phyloP scores from a whole-genome alignment of 257 asterid genomes.

The Solanum medicagineum region DNA sequence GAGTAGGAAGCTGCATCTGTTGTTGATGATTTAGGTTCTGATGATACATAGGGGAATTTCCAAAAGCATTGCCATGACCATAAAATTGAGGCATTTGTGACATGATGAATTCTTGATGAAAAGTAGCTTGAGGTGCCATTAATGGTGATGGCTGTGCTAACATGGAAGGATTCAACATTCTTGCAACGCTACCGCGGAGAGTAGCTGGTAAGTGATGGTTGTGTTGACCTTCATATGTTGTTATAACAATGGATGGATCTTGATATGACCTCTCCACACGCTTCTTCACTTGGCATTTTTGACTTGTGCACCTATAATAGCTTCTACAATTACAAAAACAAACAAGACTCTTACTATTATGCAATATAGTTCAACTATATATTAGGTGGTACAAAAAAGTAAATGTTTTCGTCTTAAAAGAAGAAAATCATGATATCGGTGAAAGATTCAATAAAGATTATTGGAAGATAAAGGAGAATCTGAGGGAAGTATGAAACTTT shows the following conservation, averaged over 20 bases:
- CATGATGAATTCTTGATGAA: slow-evolving; percentile 27
- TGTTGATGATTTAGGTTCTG: slow-evolving; percentile 8
- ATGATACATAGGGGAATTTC: background rate
- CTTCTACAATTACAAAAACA: slow-evolving; percentile 28
- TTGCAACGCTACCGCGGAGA: slow-evolving; percentile 52
- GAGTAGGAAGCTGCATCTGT: slow-evolving; percentile 11
- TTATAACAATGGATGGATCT: slow-evolving; percentile 56
- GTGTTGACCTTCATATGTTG: slow-evolving; percentile 80
- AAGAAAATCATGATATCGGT: background rate
- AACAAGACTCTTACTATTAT: background rate
- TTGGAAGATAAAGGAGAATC: background rate
- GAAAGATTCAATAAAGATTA: background rate
- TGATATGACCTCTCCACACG: slow-evolving; percentile 64
- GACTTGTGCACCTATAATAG: slow-evolving; percentile 82
- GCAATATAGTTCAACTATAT: background rate
- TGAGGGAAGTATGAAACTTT: background rate
- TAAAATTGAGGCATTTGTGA: background rate
- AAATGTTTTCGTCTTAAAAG: background rate
- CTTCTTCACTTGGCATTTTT: slow-evolving; percentile 66
- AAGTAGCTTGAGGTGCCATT: background rate
- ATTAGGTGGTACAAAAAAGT: no score
- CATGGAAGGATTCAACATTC: slow-evolving; percentile 47
- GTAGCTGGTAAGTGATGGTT: slow-evolving; percentile 64
- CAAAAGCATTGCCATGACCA: background rate
- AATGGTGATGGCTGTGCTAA: slow-evolving; percentile 13